Percentiles rank a stretch among this genome's conserved stretches.
Conservation (phyloP, 495 filamentous ascomycete species). For the Sabuloglossum arenarium region DNA sequence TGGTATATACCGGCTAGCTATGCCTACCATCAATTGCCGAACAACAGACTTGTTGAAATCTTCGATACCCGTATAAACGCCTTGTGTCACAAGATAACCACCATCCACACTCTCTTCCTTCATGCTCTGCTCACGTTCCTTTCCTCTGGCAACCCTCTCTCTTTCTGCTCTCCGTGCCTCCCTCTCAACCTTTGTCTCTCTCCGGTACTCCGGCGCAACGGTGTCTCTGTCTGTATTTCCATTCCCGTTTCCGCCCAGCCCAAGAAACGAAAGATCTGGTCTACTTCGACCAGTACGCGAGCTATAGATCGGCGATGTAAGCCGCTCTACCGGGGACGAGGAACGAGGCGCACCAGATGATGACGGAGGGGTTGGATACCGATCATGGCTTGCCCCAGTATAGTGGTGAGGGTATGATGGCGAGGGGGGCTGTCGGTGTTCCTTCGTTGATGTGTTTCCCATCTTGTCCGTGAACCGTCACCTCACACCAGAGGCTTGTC, state of each 20-base stretch:
- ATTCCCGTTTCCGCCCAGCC: conserved; percentile 19
- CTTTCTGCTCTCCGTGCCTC: conserved; percentile 71
- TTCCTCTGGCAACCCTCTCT: conserved; percentile 48
- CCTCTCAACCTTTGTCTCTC: conserved; percentile 80
- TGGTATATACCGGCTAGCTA: neutral
- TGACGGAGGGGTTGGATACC: neutral
- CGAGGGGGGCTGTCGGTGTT: conserved; percentile 3
- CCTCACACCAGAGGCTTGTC: too few relatives aligned
- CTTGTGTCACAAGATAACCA: conserved; percentile 84
- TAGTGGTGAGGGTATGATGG: neutral
- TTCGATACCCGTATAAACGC: conserved; percentile 76
- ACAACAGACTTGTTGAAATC: conserved; percentile 85
- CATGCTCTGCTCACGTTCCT: conserved; percentile 83
- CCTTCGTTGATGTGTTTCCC: conserved; percentile 7
- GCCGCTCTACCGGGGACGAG: neutral
- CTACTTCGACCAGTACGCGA: conserved; percentile 26
- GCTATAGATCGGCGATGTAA: conserved; percentile 9
- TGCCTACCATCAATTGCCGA: conserved; percentile 69
- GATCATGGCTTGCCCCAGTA: neutral
- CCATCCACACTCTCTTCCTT: conserved; percentile 87
- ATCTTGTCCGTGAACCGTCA: neutral
- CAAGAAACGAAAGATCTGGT: conserved; percentile 34
- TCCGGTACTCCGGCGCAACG: conserved; percentile 28
- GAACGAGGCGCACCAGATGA: neutral
- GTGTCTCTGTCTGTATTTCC: conserved; percentile 23